Evolutionary conservation across 345 rosid genomes (phyloP), one percentile per base, ranked within the genome.

Genomic region (Euphorbia pulcherrima): DNA sequence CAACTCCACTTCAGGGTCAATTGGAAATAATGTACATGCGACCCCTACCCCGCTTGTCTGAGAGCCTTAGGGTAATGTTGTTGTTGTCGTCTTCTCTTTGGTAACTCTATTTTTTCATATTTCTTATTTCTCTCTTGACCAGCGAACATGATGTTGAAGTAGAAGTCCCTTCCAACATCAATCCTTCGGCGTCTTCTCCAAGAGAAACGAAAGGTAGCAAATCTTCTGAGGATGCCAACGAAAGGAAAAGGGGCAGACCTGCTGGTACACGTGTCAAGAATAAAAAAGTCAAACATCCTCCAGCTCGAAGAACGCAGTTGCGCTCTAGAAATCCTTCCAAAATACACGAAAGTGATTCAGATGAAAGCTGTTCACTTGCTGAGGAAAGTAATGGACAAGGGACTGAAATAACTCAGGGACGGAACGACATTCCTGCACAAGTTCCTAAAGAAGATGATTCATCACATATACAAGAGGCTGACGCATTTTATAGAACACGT

Each of bases 211-310:
- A 47, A 74, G 69, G 20, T 33, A 18, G 44, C 13, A 62, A 67
- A 64, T 39, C 26, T 56, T 9, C 60, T 21, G n/a, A 8, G 16
- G 48, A 64, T 62, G 66, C 48, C 44, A 77, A n/a, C n/a, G n/a
- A 57, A 53, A 82, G 88, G 67, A 83, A 83, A 74, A 83, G 87
- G 76, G 88, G 94, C 67, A 74, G 82, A 68, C 83, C 87, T 68
- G 80, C 79, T 64, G 67, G 79, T 63, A 72, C 59, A 54, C 74
- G 65, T 77, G 66, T 69, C 50, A 87, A 82, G 68, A 83, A 77
- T 71, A 79, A 79, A 46, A 88, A 80, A 72, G 27, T 26, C 6
- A 71, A 62, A 65, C 58, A 60, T 65, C 71, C 62, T 65, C 73
- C 46, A 70, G 48, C 73, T 64, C 82, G 68, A 29, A 83, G 85